Conservation (phyloP, 768 basidiomycete species). For the Mrakia gelida region DNA sequence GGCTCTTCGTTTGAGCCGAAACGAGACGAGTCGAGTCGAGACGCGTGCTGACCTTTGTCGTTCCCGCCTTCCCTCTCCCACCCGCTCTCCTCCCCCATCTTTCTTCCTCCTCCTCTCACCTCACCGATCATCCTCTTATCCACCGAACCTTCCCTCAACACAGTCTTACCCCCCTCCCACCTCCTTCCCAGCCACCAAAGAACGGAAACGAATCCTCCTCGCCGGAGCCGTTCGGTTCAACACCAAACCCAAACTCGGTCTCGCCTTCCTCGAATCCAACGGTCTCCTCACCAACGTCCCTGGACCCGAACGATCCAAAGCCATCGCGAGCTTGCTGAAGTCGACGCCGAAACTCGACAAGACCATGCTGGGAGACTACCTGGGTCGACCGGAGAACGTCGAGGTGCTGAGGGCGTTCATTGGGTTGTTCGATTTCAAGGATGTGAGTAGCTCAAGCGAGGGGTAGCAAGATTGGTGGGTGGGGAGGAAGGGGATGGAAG, state of each 20-base stretch:
- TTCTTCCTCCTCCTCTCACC: too few species aligned
- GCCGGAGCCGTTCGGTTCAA: constrained; percentile 85
- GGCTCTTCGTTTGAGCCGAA: too few species aligned
- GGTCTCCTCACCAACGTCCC: constrained; percentile 59
- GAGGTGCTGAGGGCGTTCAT: constrained; percentile 84
- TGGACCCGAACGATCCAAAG: constrained; percentile 47
- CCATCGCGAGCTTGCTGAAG: constrained; percentile 82
- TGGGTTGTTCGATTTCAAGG: constrained; percentile 78
- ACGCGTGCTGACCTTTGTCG: too few species aligned
- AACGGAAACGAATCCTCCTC: constrained; percentile 78
- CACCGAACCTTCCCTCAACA: not conserved
- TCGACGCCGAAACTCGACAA: constrained; percentile 82
- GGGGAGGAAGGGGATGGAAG: not conserved
- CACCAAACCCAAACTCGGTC: constrained; percentile 80
- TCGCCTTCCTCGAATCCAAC: constrained; percentile 88
- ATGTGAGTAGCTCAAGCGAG: constrained; percentile 53
- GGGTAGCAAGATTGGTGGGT: too few species aligned
- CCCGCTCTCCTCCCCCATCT: not conserved
- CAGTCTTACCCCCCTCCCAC: constrained; percentile 59
- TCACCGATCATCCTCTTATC: not conserved
- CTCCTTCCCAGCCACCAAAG: constrained; percentile 62
- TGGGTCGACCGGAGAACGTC: constrained; percentile 80
- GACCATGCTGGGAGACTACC: constrained; percentile 84
- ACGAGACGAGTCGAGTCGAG: not conserved
- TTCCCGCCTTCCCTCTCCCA: not conserved